A percentile compares a stretch with the other conserved stretches of the same genome.
Conservation (phyloP, 2,329 filamentous ascomycete genomes). For the Paraconiothyrium brasiliense region DNA sequence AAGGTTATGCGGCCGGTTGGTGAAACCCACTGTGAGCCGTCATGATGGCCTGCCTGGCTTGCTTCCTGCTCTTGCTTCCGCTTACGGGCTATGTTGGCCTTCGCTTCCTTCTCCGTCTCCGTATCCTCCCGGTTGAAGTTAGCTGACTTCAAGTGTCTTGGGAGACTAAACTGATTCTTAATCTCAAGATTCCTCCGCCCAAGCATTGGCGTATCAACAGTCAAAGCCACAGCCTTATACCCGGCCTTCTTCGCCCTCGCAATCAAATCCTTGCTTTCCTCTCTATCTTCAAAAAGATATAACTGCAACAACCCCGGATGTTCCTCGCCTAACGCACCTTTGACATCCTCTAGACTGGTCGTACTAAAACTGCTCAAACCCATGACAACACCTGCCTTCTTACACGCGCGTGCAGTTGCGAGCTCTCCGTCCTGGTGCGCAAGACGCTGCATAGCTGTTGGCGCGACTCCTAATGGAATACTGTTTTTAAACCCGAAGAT, state of each 20-base stretch:
- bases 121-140: constrained; percentile 24
- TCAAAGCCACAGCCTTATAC: constrained; percentile 37
- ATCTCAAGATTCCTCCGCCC: constrained; percentile 35
- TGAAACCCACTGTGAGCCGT: constrained; percentile 3
- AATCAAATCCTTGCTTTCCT: constrained; percentile 30
- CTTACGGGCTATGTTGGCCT: constrained; percentile 8
- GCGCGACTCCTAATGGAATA: constrained; percentile 54
- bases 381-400: constrained; percentile 67
- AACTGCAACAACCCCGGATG: constrained; percentile 49
- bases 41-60: not conserved
- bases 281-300: constrained; percentile 53
- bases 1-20: constrained; percentile 7
- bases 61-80: constrained; percentile 14
- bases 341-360: constrained; percentile 69
- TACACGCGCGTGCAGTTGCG: constrained; percentile 67
- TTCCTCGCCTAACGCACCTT: constrained; percentile 40
- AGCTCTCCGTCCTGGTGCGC: constrained; percentile 71
- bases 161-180: constrained; percentile 38
- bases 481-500: constrained; percentile 45
- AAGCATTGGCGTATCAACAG: constrained; percentile 37
- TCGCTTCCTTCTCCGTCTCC: not conserved
- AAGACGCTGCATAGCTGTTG: constrained; percentile 71
- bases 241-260: constrained; percentile 36
- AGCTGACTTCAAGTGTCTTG: constrained; percentile 32
- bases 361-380: constrained; percentile 70